phyloP scores from a whole-genome alignment of 2,329 filamentous ascomycete species.

The Scytalidium lignicola region DNA sequence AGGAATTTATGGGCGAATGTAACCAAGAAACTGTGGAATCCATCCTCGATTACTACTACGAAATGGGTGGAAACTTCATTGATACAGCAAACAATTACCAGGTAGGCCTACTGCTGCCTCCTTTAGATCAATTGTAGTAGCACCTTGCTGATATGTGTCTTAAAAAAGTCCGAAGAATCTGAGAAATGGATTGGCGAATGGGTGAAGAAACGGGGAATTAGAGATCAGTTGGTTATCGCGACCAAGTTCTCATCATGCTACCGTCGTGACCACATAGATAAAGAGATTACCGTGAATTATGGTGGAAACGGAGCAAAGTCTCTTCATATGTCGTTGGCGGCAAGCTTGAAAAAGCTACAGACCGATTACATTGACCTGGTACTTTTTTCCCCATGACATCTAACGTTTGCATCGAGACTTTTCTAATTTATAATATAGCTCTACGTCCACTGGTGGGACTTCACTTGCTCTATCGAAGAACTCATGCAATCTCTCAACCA shows the following conservation, averaged over 20 bases:
- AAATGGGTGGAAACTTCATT: conserved; percentile 62
- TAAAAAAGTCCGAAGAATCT: conserved; percentile 51
- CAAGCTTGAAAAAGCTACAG: conserved; percentile 54
- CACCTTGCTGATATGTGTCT: not conserved
- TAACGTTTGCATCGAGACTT: not conserved
- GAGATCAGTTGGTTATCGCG: conserved; percentile 62
- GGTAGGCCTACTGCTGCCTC: conserved; percentile 1
- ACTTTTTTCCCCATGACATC: conserved; percentile 10
- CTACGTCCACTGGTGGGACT: conserved; percentile 65
- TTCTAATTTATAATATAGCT: conserved; percentile 31
- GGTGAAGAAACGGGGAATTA: conserved; percentile 59
- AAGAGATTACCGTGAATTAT: conserved; percentile 39
- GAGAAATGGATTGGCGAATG: conserved; percentile 67
- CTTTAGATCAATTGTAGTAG: conserved; percentile 39
- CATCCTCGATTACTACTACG: conserved; percentile 52
- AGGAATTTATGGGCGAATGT: conserved; percentile 57
- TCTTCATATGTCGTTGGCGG: conserved; percentile 48
- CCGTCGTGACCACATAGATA: conserved; percentile 23
- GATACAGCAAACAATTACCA: conserved; percentile 66
- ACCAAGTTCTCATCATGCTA: conserved; percentile 47
- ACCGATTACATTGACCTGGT: conserved; percentile 66
- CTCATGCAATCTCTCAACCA: conserved; percentile 64
- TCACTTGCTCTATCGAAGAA: conserved; percentile 57
- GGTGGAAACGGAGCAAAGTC: conserved; percentile 59
- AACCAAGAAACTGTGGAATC: conserved; percentile 52